These are phyloP conservation scores for Ophiosphaerella korrae DNA, from an alignment of 2,329 filamentous ascomycete genomes.

Conservation along the genomic window DNA sequence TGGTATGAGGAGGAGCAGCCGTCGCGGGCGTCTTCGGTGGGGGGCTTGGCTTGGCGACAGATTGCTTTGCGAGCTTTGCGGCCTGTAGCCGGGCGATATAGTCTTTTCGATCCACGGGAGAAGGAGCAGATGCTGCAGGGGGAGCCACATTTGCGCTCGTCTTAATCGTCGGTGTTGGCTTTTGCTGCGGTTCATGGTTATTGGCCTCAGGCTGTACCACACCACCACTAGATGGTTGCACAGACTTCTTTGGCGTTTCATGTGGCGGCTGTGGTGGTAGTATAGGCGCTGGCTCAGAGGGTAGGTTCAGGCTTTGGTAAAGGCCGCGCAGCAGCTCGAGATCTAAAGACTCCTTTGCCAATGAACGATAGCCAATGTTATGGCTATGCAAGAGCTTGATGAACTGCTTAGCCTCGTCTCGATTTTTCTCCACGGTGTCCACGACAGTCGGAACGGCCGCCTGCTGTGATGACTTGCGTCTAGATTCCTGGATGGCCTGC, in stretches of 20 bases:
- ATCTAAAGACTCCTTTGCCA: constrained; percentile 50
- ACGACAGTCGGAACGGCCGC: constrained; percentile 4
- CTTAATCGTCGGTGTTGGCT: constrained; percentile 24
- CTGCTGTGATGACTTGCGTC: constrained; percentile 3
- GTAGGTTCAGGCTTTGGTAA: constrained; percentile 35
- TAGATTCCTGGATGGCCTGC: background rate
- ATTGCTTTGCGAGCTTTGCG: constrained; percentile 65
- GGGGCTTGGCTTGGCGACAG: constrained; percentile 25
- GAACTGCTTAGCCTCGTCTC: constrained; percentile 44
- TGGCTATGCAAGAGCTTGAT: constrained; percentile 53
- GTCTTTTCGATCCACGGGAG: constrained; percentile 70
- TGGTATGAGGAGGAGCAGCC: constrained; percentile 6
- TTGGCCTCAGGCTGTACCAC: constrained; percentile 10
- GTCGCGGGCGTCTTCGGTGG: constrained; percentile 27
- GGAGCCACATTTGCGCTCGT: constrained; percentile 20
- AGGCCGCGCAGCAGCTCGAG: constrained; percentile 30
- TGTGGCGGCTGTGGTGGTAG: constrained; percentile 19
- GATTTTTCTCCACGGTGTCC: constrained; percentile 26
- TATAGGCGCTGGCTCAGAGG: constrained; percentile 33
- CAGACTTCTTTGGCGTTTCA: constrained; percentile 8
- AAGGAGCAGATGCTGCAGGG: constrained; percentile 16
- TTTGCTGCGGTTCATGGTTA: constrained; percentile 8
- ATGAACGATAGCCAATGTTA: constrained; percentile 74
- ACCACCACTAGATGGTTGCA: background rate
- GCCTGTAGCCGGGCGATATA: constrained; percentile 77